These are phyloP conservation scores for Babesia gibsoni DNA, from an alignment of 169 alveolate species.

Conservation along the genomic window DNA sequence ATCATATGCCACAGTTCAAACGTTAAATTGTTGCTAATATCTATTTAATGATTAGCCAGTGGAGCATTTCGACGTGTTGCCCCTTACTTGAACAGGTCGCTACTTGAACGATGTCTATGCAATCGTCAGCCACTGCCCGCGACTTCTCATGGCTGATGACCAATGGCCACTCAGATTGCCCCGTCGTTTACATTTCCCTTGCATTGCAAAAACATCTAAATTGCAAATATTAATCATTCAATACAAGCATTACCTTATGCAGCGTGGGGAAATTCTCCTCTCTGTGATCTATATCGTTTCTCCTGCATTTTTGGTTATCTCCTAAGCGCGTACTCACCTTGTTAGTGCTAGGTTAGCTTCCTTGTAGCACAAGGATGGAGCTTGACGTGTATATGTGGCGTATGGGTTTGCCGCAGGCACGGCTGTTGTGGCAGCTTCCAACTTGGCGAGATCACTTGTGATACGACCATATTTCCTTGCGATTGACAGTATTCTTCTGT, in stretches of 20 bases:
- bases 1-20: too few relatives aligned
- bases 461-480: background rate
- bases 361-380: conserved; percentile 10
- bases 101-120: too few relatives aligned
- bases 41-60: too few relatives aligned
- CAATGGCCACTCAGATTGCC: too few relatives aligned
- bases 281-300: background rate
- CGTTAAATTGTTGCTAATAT: too few relatives aligned
- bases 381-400: background rate
- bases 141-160: too few relatives aligned
- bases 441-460: background rate
- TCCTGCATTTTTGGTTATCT: background rate
- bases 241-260: conserved; percentile 1
- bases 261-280: conserved; percentile 15
- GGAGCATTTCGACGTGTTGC: too few relatives aligned
- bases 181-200: too few relatives aligned
- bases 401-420: background rate
- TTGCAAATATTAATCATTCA: too few relatives aligned
- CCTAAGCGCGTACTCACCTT: background rate
- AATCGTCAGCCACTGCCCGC: too few relatives aligned
- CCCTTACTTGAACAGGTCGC: too few relatives aligned
- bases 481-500: background rate
- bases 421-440: background rate
- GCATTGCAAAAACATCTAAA: too few relatives aligned
- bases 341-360: background rate